phyloP scores from a whole-genome alignment of 2,329 filamentous ascomycete species.

The Drechslerella dactyloides region DNA sequence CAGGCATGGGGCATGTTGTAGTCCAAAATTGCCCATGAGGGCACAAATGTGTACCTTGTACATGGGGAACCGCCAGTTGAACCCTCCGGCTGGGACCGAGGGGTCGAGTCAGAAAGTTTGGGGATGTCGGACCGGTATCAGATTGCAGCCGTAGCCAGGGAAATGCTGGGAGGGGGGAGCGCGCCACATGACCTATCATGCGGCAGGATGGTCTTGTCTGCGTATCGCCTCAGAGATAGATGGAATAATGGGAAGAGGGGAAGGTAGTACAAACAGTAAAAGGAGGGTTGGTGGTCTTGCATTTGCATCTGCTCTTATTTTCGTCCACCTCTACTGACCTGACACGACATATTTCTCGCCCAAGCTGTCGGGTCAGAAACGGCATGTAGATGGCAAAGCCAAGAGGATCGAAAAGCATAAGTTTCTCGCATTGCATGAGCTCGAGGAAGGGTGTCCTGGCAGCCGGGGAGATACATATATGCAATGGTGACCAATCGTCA shows the following conservation, averaged over 20 bases:
- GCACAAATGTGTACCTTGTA: conserved; percentile 40
- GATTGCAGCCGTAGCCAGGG: conserved; percentile 25
- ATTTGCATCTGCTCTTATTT: conserved; percentile 6
- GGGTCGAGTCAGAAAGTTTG: conserved; percentile 44
- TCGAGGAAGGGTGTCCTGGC: conserved; percentile 15
- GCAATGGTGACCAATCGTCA: conserved; percentile 2
- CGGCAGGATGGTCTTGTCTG: conserved; percentile 32
- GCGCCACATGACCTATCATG: conserved; percentile 45
- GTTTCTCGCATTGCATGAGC: conserved; percentile 49
- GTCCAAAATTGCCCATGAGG: conserved; percentile 20
- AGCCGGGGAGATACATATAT: not conserved
- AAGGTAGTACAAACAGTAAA: not conserved
- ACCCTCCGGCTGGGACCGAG: conserved; percentile 39
- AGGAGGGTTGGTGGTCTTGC: not conserved
- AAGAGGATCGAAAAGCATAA: conserved; percentile 45
- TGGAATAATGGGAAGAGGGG: not conserved
- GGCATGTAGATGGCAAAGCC: conserved; percentile 3
- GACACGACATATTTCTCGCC: conserved; percentile 22
- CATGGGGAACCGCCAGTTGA: conserved; percentile 48
- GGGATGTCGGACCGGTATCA: conserved; percentile 51
- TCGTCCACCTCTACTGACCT: conserved; percentile 26
- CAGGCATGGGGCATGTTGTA: conserved; percentile 20
- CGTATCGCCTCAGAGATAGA: conserved; percentile 18
- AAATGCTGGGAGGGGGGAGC: conserved; percentile 19
- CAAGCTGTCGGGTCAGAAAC: conserved; percentile 28